Percentiles rank a stretch among this genome's conserved stretches.
These are phyloP conservation scores for Scheffersomyces stipitis DNA, from an alignment of 805 yeast genomes.

Conservation along the genomic window DNA sequence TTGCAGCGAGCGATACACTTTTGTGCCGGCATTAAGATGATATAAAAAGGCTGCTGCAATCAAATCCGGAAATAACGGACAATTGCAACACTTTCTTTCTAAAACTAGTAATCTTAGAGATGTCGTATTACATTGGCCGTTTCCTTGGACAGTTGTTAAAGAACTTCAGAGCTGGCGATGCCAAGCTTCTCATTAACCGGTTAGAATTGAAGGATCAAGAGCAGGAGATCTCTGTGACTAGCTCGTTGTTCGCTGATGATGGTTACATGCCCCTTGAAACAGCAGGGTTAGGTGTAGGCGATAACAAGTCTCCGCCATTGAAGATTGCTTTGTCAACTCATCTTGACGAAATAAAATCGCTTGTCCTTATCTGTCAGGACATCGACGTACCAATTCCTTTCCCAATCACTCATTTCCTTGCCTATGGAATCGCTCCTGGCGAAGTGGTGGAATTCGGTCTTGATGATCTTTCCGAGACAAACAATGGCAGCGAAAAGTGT, in stretches of 20 bases:
- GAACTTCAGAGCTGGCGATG: background rate
- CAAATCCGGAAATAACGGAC: too few species aligned
- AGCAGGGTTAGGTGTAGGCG: conserved; percentile 11
- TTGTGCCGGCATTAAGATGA: too few species aligned
- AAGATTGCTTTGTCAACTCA: conserved; percentile 1
- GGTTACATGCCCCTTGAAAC: conserved; percentile 8
- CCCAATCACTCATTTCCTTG: conserved; percentile 12
- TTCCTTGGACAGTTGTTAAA: background rate
- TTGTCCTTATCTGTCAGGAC: conserved; percentile 12
- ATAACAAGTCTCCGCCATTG: conserved; percentile 8
- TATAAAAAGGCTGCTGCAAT: too few species aligned
- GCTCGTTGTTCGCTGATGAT: conserved; percentile 10
- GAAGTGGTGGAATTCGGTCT: background rate
- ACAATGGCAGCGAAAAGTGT: conserved; percentile 3
- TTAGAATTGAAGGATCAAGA: background rate
- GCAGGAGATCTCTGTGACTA: conserved; percentile 6
- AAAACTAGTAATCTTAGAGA: too few species aligned
- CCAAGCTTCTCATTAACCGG: background rate
- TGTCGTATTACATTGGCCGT: too few species aligned
- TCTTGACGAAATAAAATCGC: conserved; percentile 6
- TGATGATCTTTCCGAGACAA: conserved; percentile 4
- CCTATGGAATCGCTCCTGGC: conserved; percentile 8
- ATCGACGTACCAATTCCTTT: conserved; percentile 11
- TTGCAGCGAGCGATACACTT: too few species aligned
- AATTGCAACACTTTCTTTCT: too few species aligned